A percentile compares a stretch with the other conserved stretches of the same genome.
Evolutionary conservation across 1,284 basidiomycete genomes (phyloP).

Genomic region (Cutaneotrichosporon cavernicola): DNA sequence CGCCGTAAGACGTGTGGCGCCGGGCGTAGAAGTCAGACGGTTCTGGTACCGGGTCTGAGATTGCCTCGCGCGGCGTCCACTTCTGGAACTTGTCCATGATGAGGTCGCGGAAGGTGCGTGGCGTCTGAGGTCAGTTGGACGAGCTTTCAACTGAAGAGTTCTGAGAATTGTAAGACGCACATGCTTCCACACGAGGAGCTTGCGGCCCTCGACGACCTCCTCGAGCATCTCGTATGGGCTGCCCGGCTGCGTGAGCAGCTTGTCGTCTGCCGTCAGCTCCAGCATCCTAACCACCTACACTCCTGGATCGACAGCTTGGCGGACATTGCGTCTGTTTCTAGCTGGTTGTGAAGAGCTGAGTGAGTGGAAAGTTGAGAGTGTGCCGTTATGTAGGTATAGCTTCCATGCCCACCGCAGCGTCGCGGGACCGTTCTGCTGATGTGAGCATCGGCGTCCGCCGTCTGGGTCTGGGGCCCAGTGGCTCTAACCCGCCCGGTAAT

Average conservation of each 20-base stretch:
- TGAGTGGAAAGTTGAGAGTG: neutral
- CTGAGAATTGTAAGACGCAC: constrained; percentile 23
- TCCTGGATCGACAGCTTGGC: constrained; percentile 6
- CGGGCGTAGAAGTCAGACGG: constrained; percentile 17
- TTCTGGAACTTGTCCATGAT: neutral
- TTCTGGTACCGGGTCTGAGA: constrained; percentile 36
- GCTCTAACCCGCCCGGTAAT: too few species aligned
- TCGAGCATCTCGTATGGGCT: constrained; percentile 45
- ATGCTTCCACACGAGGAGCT: constrained; percentile 41
- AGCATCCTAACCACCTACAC: neutral
- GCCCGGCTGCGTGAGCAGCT: constrained; percentile 40
- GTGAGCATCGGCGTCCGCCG: neutral
- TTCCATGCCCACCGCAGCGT: neutral
- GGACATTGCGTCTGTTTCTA: neutral
- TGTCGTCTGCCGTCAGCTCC: constrained; percentile 33
- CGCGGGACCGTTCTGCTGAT: neutral
- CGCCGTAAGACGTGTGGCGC: constrained; percentile 13
- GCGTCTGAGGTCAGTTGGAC: neutral
- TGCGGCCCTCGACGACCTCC: constrained; percentile 30
- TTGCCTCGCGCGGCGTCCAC: constrained; percentile 18
- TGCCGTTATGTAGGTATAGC: neutral
- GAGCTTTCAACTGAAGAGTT: too few species aligned
- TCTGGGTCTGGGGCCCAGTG: neutral
- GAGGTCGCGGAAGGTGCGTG: constrained; percentile 11
- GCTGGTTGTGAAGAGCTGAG: neutral